Evolutionary conservation across 2,329 filamentous ascomycete genomes (phyloP), one percentile per base, ranked within the genome.

Genomic region (Fonsecaea pedrosoi): DNA sequence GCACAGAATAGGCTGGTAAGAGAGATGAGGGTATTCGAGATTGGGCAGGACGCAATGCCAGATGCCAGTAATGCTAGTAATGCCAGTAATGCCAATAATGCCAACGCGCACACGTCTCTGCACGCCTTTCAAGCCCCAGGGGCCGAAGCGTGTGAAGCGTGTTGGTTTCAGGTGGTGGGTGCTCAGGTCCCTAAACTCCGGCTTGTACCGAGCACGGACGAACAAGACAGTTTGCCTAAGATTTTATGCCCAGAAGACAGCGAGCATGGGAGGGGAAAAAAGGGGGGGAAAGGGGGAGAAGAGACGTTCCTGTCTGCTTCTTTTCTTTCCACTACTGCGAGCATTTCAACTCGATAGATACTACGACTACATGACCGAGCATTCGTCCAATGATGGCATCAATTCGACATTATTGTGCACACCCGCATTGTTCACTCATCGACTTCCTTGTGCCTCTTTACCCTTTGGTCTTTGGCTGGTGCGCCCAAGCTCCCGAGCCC

Each of bases 61-160:
- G 45, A 50, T 30, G 45, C 45, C 45, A 25, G 15, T 30, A 50
- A 50, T 50, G 45, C 45, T 9, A 13, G 25, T 25, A 50, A 50
- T 50, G 45, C 45, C 45, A 25, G 15, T 30, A 50, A 50, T 50
- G 45, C 45, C 21, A 13, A 50, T 25, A 50, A 50, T 25, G 45
- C 21, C 45, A 12, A 25, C 25, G 45, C 45, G 21, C 45, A 10
- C 2, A 50, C 9, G 45, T 21, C 45, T 3, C 9, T 50, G 21
- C 18, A 50, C 18, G 45, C 45, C 21, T 25, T 6, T 50, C 18
- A 50, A 50, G 45, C 18, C 18, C 18, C 45, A 50, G 45, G 45
- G 45, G 45, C 45, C 45, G 45, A 50, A 50, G 45, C 45, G 45
- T 50, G 45, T 50, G 45, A 50, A 50, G 45, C 45, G 45, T 50